Evolutionary conservation across 176 grass and related monocot genomes (phyloP).

Genomic region (Hyparrhenia diplandra): DNA sequence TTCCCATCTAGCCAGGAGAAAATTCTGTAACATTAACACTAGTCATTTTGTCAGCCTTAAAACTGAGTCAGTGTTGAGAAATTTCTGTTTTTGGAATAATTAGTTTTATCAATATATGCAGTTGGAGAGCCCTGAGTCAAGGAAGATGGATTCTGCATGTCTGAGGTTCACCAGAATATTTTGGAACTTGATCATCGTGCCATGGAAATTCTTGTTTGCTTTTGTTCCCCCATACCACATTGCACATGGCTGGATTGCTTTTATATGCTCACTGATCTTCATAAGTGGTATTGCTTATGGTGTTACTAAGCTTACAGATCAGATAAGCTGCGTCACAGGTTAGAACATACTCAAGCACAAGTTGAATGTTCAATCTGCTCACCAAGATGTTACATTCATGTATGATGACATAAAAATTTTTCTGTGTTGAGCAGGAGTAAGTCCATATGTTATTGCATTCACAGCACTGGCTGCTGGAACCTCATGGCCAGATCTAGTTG

Average conservation of each 20-base stretch:
- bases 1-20: neutral
- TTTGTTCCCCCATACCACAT: constrained; percentile 76
- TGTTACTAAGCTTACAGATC: constrained; percentile 88
- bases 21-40: neutral
- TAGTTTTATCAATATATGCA: constrained; percentile 26
- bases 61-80: neutral
- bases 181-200: constrained; percentile 51
- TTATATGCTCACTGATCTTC: constrained; percentile 60
- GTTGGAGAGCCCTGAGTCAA: constrained; percentile 55
- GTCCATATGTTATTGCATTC: constrained; percentile 91
- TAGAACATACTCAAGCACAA: constrained; percentile 16
- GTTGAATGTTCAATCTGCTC: constrained; percentile 4
- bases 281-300: constrained; percentile 88
- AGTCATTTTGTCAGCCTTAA: neutral
- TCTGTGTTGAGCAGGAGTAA: constrained; percentile 57
- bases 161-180: constrained; percentile 31
- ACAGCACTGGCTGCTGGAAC: constrained; percentile 86
- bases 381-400: neutral
- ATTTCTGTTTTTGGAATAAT: neutral
- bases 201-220: constrained; percentile 77
- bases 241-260: constrained; percentile 79
- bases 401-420: constrained; percentile 14
- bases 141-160: constrained; percentile 33
- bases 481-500: constrained; percentile 92
- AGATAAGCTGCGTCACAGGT: constrained; percentile 95